Evolutionary conservation across 2,329 filamentous ascomycete genomes (phyloP).

Genomic region (Penicillium sp.): DNA sequence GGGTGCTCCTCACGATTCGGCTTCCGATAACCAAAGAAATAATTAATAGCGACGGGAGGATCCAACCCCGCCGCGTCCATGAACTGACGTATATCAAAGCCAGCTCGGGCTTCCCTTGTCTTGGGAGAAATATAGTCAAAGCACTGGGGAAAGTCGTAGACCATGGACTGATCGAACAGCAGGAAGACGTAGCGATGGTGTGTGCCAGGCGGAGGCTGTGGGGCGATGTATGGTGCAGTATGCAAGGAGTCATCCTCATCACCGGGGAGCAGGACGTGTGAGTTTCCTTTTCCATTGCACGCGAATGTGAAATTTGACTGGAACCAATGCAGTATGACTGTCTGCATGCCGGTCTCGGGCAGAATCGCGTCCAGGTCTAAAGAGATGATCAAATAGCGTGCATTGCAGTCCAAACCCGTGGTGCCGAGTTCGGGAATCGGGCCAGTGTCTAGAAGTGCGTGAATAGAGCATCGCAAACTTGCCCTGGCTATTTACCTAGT

Average conservation of each 20-base stretch:
- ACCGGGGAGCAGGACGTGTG: background rate
- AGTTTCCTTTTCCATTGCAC: slow-evolving; percentile 1
- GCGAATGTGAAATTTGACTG: slow-evolving; percentile 22
- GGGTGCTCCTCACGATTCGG: slow-evolving; percentile 6
- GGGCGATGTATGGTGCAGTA: slow-evolving; percentile 31
- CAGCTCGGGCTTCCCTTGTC: slow-evolving; percentile 25
- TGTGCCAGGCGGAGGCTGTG: slow-evolving; percentile 29
- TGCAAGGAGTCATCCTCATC: background rate
- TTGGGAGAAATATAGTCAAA: slow-evolving; percentile 36
- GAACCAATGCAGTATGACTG: slow-evolving; percentile 33
- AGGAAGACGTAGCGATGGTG: slow-evolving; percentile 38
- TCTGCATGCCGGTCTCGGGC: slow-evolving; percentile 12
- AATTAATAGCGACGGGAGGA: slow-evolving; percentile 40
- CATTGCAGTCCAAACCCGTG: slow-evolving; percentile 5
- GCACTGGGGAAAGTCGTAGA: slow-evolving; percentile 33
- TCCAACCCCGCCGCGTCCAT: slow-evolving; percentile 33
- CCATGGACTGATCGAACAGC: slow-evolving; percentile 29
- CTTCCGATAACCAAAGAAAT: slow-evolving; percentile 41
- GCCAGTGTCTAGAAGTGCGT: background rate
- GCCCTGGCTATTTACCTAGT: background rate
- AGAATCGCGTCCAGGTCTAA: slow-evolving; percentile 30
- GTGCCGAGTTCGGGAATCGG: slow-evolving; percentile 21
- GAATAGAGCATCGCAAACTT: background rate
- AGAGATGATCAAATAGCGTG: slow-evolving; percentile 27
- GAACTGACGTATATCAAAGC: slow-evolving; percentile 42